A percentile compares a stretch with the other conserved stretches of the same genome.
Evolutionary conservation across 805 yeast genomes (phyloP).

Genomic region (Pichia kluyveri): DNA sequence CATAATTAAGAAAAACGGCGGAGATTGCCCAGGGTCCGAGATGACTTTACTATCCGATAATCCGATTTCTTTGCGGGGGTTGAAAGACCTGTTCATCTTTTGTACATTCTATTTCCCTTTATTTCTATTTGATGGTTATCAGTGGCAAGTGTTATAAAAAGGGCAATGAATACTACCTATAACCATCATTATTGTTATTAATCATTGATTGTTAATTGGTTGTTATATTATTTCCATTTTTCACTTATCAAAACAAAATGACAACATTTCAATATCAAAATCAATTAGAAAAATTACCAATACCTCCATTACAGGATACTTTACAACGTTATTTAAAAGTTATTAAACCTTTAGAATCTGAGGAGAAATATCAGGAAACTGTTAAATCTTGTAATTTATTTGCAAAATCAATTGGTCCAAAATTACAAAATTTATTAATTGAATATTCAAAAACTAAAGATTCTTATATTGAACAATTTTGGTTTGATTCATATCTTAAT

Average conservation of each 20-base stretch:
- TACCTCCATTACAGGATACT: conserved; percentile 66
- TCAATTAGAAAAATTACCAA: conserved; percentile 59
- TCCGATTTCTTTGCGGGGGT: too few species aligned
- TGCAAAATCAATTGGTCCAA: conserved; percentile 45
- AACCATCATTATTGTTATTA: too few species aligned
- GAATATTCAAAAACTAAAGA: conserved; percentile 55
- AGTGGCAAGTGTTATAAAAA: too few species aligned
- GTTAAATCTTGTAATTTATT: conserved; percentile 47
- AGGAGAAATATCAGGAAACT: conserved; percentile 57
- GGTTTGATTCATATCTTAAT: conserved; percentile 85
- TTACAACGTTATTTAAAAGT: conserved; percentile 56
- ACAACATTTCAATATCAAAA: conserved; percentile 51
- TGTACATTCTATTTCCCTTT: too few species aligned
- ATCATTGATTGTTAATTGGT: too few species aligned
- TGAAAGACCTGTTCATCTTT: too few species aligned
- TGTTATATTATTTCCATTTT: too few species aligned
- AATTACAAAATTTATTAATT: conserved; percentile 53
- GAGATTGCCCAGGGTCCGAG: not conserved
- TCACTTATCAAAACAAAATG: conserved; percentile 6
- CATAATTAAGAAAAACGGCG: too few species aligned
- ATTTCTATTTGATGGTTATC: too few species aligned
- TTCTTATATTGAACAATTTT: conserved; percentile 86
- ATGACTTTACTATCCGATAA: too few species aligned
- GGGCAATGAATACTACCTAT: too few species aligned
- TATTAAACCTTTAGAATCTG: conserved; percentile 75